These are phyloP conservation scores for Obelidium mucronatum DNA, from an alignment of 192 early-diverging fungal genomes.

Conservation along the genomic window DNA sequence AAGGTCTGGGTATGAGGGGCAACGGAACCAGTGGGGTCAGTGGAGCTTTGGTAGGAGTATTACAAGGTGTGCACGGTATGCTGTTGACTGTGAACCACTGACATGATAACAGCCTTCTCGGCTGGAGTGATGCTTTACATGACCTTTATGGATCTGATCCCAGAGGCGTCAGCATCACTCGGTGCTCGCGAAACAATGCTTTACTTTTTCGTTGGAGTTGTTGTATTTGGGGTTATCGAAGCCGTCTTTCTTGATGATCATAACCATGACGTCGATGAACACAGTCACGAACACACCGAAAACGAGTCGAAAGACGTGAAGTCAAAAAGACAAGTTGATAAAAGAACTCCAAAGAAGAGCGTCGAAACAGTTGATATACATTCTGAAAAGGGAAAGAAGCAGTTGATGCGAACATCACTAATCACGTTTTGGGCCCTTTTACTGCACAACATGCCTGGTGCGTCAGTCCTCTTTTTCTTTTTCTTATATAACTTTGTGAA, in stretches of 20 bases:
- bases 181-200: slow-evolving; percentile 49
- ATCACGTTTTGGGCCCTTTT: slow-evolving; percentile 61
- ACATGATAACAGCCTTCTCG: slow-evolving; percentile 16
- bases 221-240: slow-evolving; percentile 51
- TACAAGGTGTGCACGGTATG: slow-evolving; percentile 36
- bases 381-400: slow-evolving; percentile 38
- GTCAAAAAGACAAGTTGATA: slow-evolving; percentile 10
- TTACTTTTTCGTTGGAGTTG: slow-evolving; percentile 62
- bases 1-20: slow-evolving; percentile 36
- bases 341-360: not conserved
- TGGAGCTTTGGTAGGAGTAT: slow-evolving; percentile 50
- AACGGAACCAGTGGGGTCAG: slow-evolving; percentile 44
- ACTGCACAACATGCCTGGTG: slow-evolving; percentile 56
- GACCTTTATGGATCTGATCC: slow-evolving; percentile 61
- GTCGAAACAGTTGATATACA: slow-evolving; percentile 9
- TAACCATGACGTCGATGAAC: slow-evolving; percentile 42
- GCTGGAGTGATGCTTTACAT: slow-evolving; percentile 53
- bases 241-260: slow-evolving; percentile 43
- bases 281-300: slow-evolving; percentile 28
- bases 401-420: slow-evolving; percentile 50
- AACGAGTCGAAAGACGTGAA: not conserved
- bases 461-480: not conserved
- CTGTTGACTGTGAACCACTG: not conserved
- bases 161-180: slow-evolving; percentile 52
- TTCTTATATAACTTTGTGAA: not conserved